Evolutionary conservation across 164 flowering plant species (phyloP), one percentile per base, ranked within the genome.

Genomic region (Echeveria elegans): DNA sequence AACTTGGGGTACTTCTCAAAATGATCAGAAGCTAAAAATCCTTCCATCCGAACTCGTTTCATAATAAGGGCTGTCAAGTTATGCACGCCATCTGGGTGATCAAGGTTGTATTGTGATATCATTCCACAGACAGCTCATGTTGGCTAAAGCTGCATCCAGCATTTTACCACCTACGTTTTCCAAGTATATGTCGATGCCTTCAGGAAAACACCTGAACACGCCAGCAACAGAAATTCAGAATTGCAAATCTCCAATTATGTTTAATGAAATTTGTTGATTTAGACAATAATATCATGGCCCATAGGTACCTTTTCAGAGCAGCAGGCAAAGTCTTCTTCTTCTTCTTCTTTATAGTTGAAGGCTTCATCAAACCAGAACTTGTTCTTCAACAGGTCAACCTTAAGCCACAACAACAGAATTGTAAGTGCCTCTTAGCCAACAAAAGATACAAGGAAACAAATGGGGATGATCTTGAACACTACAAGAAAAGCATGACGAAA

Each of bases 161-260:
- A 77, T 79, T 48, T 73, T 65, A 1, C 82, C 85, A 12, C 80
- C 80, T 11, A 80, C 82, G 61, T 77, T 76, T 64, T 81, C 79
- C 16, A 74, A 79, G 74, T 77, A 77, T 4, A 77, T 72, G 50
- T 77, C 77, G 8, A 76, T 73, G 23, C 79, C 82, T 59, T 76
- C 62, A 1, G 79, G 80, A 38, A 79, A 77, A 48, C 67, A 72
- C 73, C 82, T 79, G 72, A 15, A 29, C 14, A 58, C 62, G 21
- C 47, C 47, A 2, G 45, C 45, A 43, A 43, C 18, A 14, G 16
- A 43, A 1, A 43, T 18, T 43, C 18, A 43, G 15, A 43, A 43
- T 12, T 43, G 12, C 12, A 14, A 38, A 38, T 14, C 41, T 8
- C n/a, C 7, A 34, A 34, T 34, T 34, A n/a, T n/a, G n/a, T n/a